Conservation (phyloP, 352 stramenopile genomes). For the Thalassiosira hispida region DNA sequence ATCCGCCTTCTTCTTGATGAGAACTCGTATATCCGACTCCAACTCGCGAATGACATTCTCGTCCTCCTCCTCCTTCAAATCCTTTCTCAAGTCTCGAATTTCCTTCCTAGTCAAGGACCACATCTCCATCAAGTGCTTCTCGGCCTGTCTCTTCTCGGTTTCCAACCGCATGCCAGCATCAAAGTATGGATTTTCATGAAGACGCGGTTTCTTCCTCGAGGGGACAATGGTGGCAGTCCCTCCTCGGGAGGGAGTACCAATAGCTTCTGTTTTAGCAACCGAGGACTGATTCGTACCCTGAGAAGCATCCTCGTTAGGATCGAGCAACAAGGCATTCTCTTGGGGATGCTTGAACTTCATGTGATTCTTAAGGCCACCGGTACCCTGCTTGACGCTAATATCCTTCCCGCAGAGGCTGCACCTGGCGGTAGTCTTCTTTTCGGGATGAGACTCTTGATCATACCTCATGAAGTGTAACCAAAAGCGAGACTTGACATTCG, state of each 20-base stretch:
- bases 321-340: slow-evolving; percentile 2
- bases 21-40: slow-evolving; percentile 19
- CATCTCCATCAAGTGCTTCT: slow-evolving; percentile 49
- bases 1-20: slow-evolving; percentile 24
- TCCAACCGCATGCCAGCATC: slow-evolving; percentile 5
- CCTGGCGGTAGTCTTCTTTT: slow-evolving; percentile 9
- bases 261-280: background rate
- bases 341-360: slow-evolving; percentile 28
- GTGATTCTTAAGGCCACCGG: slow-evolving; percentile 38
- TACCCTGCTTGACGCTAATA: slow-evolving; percentile 41
- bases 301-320: background rate
- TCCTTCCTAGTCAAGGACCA: slow-evolving; percentile 29
- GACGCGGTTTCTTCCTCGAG: slow-evolving; percentile 10
- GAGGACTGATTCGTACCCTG: background rate
- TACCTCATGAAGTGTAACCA: slow-evolving; percentile 29
- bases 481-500: slow-evolving; percentile 11
- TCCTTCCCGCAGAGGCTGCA: slow-evolving; percentile 38
- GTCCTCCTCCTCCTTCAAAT: slow-evolving; percentile 29
- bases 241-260: background rate
- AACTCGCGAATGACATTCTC: slow-evolving; percentile 26
- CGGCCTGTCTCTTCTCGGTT: slow-evolving; percentile 9
- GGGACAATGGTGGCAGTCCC: background rate
- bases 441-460: slow-evolving; percentile 15
- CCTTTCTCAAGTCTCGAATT: slow-evolving; percentile 19
- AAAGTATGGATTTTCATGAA: background rate